Base-by-base conservation (phyloP, 1,284 basidiomycete species). In the Ganoderma meredithae region DNA sequence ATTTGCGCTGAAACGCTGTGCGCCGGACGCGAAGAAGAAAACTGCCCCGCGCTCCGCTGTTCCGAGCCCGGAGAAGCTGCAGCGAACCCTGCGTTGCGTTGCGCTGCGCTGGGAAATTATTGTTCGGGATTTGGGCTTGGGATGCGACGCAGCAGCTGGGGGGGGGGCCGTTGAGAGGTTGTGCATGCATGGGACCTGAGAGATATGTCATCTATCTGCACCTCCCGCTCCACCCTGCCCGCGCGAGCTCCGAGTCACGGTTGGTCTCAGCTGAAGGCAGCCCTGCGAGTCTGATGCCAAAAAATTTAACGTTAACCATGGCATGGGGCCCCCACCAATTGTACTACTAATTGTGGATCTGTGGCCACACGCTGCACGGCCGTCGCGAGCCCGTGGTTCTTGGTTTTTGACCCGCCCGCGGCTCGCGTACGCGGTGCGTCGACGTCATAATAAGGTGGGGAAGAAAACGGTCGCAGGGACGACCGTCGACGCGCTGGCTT, bases 1-100 rank as follows among this genome's bases (percentile, higher is more conserved):
- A 31, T 31, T 31, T 65, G 58, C 56, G 58, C 49, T 49, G 44
- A 53, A 60, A 58, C 63, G n/a, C 22, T 49, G 8, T 22, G 25
- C 22, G 4, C 22, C 47, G 13, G 40, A 43, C 39, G 53, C 47
- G 52, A 53, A 17, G 1, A 12, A 33, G 33, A 12, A 39, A 58
- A 33, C 13, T 13, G 52, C 53, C 39, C 60, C 60, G 60, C 15
- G 43, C 60, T 22, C 22, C 47, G 22, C 47, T 47, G 47, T 49
- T 49, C 47, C 47, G 47, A 49, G 47, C 36, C 7, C 7, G 36
- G 36, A 36, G 36, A 6, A 49, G 9, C n/a, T n/a, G n/a, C 10
- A 49, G 47, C 9, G 47, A 49, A 25, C 47, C 5, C 10, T 5
- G 8, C 44, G n/a, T 2, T 44, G 15, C 9, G 36, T 31, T n/a